Percentiles rank a stretch among this genome's conserved stretches.
Evolutionary conservation across 345 rosid species (phyloP).

Genomic region (Sonneratia caseolaris): DNA sequence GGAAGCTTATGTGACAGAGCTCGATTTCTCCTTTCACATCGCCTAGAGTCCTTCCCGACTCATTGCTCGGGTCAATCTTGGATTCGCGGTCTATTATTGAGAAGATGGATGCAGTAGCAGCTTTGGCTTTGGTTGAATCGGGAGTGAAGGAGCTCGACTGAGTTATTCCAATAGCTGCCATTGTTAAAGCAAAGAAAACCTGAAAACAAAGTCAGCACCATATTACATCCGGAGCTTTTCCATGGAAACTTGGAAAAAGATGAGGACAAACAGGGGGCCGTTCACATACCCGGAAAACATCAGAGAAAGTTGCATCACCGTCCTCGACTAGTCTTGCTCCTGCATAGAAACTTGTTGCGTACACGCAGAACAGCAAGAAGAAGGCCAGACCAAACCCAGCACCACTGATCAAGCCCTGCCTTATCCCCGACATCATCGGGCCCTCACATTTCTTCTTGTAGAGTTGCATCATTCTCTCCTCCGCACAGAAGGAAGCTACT

Average conservation of each 20-base stretch:
- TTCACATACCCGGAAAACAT: conserved; percentile 47
- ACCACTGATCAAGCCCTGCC: conserved; percentile 64
- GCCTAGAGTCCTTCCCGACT: conserved; percentile 42
- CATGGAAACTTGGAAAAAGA: no score
- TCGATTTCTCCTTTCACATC: conserved; percentile 60
- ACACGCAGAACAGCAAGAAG: conserved; percentile 41
- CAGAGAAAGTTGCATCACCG: conserved; percentile 38
- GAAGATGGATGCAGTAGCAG: conserved; percentile 61
- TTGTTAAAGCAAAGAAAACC: conserved; percentile 66
- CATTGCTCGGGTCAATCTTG: conserved; percentile 55
- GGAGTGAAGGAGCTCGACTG: conserved; percentile 58
- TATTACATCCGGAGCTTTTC: no score
- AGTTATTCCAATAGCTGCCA: conserved; percentile 54
- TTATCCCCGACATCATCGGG: conserved; percentile 55
- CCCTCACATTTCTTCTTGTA: conserved; percentile 71
- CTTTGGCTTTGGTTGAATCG: conserved; percentile 50
- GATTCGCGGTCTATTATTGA: conserved; percentile 54
- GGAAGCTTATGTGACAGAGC: conserved; percentile 53
- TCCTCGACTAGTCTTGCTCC: conserved; percentile 56
- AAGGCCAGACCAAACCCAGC: conserved; percentile 50
- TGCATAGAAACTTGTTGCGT: conserved; percentile 60
- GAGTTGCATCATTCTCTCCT: conserved; percentile 65
- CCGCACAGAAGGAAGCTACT: conserved; percentile 78
- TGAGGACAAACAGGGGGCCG: neutral
- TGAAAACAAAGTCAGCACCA: conserved; percentile 9